phyloP scores from a whole-genome alignment of 305 asterid species.

The Fraxinus baroniana region DNA sequence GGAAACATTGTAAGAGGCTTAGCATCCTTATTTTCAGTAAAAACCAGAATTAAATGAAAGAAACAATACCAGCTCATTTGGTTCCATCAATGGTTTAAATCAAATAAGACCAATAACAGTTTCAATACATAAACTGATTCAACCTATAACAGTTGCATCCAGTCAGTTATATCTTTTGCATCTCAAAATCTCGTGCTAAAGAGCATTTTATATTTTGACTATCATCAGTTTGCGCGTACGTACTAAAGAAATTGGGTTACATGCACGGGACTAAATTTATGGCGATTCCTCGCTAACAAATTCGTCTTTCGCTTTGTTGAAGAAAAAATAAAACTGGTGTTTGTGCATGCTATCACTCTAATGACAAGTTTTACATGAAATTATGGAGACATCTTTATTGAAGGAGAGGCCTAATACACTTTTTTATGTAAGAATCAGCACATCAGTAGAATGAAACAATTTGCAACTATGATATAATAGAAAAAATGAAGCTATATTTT shows the following conservation, averaged over 20 bases:
- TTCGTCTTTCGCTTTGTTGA: background rate
- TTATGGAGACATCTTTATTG: background rate
- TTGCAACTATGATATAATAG: background rate
- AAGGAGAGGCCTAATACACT: background rate
- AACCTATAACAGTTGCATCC: background rate
- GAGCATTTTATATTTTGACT: background rate
- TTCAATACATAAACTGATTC: slow-evolving; percentile 11
- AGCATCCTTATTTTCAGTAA: background rate
- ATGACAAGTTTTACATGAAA: background rate
- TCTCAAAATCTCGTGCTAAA: background rate
- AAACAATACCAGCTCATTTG: slow-evolving; percentile 33
- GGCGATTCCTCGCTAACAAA: background rate
- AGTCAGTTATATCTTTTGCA: background rate
- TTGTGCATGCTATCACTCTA: background rate
- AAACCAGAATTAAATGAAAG: slow-evolving; percentile 15
- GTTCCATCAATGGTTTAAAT: slow-evolving; percentile 27
- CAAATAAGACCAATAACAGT: slow-evolving; percentile 30
- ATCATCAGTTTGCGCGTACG: background rate
- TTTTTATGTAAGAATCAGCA: background rate
- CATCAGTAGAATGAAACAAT: background rate
- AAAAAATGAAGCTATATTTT: background rate
- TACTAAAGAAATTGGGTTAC: background rate
- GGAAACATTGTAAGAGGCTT: background rate
- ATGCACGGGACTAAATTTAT: background rate
- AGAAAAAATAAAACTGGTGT: background rate